Conservation (phyloP, 495 filamentous ascomycete genomes). For the Xylaria acuta region DNA sequence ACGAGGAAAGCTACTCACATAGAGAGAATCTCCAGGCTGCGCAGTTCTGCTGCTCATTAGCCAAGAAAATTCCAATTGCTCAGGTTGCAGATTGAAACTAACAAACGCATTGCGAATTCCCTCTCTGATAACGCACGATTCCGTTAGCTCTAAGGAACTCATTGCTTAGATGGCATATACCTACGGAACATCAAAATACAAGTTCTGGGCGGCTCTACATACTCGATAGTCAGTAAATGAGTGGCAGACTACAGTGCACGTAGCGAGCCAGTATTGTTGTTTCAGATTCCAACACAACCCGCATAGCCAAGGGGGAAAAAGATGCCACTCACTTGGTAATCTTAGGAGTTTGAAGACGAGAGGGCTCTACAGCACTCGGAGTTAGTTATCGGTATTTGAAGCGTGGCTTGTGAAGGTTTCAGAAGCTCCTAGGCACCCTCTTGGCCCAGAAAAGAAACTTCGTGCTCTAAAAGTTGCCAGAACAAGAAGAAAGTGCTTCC, state of each 20-base stretch:
- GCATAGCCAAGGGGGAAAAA: neutral
- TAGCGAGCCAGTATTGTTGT: neutral
- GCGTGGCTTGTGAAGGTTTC: no score
- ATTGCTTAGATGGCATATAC: neutral
- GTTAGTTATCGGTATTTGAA: no score
- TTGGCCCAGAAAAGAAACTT: no score
- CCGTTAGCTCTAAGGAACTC: neutral
- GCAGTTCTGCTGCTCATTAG: conserved; percentile 50
- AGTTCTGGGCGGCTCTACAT: conserved; percentile 64
- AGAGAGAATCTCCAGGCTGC: conserved; percentile 79
- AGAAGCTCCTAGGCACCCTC: no score
- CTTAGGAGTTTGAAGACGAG: conserved; percentile 91
- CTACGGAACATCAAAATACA: conserved; percentile 87
- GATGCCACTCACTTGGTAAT: conserved; percentile 53
- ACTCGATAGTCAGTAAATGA: conserved; percentile 3
- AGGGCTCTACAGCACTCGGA: conserved; percentile 46
- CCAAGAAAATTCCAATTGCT: neutral
- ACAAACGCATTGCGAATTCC: conserved; percentile 47
- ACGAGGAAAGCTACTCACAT: conserved; percentile 42
- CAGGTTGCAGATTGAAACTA: conserved; percentile 2
- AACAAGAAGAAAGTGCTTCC: no score
- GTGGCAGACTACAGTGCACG: neutral
- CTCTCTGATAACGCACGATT: conserved; percentile 28
- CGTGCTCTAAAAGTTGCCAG: conserved; percentile 28
- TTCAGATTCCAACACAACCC: neutral